Conservation (phyloP, 202 grass and related monocot species). For the Cymbopogon flexuosus region DNA sequence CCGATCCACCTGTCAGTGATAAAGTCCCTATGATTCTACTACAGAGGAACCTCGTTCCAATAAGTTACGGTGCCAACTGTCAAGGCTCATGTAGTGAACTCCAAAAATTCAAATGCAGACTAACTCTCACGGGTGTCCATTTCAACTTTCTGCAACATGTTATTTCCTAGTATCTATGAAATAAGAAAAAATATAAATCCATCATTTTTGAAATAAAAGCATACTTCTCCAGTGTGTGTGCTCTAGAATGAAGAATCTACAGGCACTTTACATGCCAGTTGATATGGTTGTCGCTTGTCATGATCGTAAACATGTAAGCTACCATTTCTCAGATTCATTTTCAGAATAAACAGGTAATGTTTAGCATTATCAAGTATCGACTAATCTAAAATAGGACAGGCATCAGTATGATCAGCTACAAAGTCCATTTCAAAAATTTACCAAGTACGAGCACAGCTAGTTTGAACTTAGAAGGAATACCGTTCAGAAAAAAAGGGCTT, state of each 20-base stretch:
- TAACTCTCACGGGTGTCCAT: too few relatives aligned
- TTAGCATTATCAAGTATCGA: neutral
- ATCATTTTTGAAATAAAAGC: neutral
- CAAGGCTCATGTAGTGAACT: too few relatives aligned
- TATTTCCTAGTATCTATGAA: too few relatives aligned
- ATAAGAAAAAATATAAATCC: too few relatives aligned
- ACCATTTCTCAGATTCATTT: neutral
- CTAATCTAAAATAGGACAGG: neutral
- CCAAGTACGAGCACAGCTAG: neutral
- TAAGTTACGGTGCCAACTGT: too few relatives aligned
- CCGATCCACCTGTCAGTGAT: too few relatives aligned
- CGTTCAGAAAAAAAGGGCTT: neutral
- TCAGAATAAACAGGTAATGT: neutral
- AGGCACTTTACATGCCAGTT: neutral
- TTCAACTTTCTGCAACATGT: too few relatives aligned
- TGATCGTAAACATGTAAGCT: neutral
- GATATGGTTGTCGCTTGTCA: neutral
- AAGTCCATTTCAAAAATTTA: neutral
- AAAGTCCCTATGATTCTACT: too few relatives aligned
- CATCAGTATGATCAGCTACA: neutral
- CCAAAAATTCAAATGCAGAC: too few relatives aligned
- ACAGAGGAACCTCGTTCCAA: too few relatives aligned
- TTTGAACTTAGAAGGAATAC: neutral
- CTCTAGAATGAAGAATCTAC: neutral
- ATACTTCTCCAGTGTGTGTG: neutral